Evolutionary conservation across 352 stramenopile genomes (phyloP), one percentile per base, ranked within the genome.

Genomic region (Globisporangium takayamanum): DNA sequence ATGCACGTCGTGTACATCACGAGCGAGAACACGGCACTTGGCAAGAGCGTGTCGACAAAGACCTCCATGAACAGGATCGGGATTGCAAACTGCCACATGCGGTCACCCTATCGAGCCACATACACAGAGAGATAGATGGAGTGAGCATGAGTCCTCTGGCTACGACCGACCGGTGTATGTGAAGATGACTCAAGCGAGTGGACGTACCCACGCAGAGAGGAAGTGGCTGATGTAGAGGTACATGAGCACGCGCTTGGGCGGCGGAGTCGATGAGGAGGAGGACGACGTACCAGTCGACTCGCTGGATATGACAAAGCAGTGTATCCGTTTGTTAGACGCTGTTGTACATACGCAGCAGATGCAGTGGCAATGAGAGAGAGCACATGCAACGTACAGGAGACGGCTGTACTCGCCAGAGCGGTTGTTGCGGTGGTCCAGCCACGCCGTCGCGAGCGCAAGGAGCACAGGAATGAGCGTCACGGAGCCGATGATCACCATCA

Each of bases 11-110:
- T 68, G 66, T 92, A 90, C 67, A 90, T 88, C 45, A 70, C 74
- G 18, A 89, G 66, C 42, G 80, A 80, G 66, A 91, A 94, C 26
- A 69, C 69, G 0, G 83, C 80, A 50, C 80, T 94, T 6, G 83
- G 84, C 30, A 94, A 64, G 44, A 92, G 57, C 39, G 83, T 92
- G 47, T 90, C 79, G 51, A 89, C 76, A 47, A 93, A 93, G 55
- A 93, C 80, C 50, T 93, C 83, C 74, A 93, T 93, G 66, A 93
- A 91, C 49, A 93, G 60, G 37, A 93, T 80, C 52, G 83, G 83
- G 11, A 90, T 74, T 4, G 83, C 80, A 60, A 93, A 91, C 39
- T 80, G 71, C 83, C 83, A 93, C 72, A 93, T 91, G 30, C 76
- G 76, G 50, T 93, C 83, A 10, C 83, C 81, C 84, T 87, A 48